Conservation (phyloP, 2,329 filamentous ascomycete species). For the Sarocladium brachiariae region DNA sequence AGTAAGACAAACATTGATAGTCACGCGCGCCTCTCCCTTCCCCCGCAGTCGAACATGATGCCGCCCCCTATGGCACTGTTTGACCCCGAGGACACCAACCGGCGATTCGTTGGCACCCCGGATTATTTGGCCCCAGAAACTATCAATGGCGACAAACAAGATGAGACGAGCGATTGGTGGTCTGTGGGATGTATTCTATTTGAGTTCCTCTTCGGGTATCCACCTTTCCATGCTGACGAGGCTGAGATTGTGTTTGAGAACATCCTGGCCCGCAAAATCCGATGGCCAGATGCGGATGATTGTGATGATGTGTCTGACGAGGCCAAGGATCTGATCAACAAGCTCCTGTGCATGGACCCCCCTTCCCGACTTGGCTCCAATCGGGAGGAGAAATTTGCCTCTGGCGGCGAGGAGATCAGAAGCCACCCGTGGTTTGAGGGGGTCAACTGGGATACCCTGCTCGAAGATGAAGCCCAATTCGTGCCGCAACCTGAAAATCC, state of each 20-base stretch:
- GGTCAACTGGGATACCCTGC: slow-evolving; percentile 80
- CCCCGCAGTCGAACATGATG: slow-evolving; percentile 60
- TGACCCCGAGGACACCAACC: slow-evolving; percentile 86
- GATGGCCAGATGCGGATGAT: slow-evolving; percentile 83
- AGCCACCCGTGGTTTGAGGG: slow-evolving; percentile 82
- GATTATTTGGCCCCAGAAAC: slow-evolving; percentile 97
- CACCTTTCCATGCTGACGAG: slow-evolving; percentile 84
- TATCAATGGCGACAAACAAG: slow-evolving; percentile 88
- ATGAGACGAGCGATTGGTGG: slow-evolving; percentile 99
- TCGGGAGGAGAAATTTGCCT: slow-evolving; percentile 70
- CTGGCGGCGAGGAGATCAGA: slow-evolving; percentile 86
- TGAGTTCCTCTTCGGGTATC: slow-evolving; percentile 88
- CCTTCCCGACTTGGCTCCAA: slow-evolving; percentile 79
- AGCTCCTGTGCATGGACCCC: slow-evolving; percentile 78
- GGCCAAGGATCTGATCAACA: slow-evolving; percentile 91
- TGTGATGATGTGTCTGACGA: slow-evolving; percentile 70
- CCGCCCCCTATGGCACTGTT: slow-evolving; percentile 91
- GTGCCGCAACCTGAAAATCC: slow-evolving; percentile 88
- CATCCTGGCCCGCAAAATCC: slow-evolving; percentile 80
- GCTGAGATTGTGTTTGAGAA: slow-evolving; percentile 96
- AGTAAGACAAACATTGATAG: slow-evolving; percentile 26
- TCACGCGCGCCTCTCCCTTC: slow-evolving; percentile 26
- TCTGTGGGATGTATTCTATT: slow-evolving; percentile 98
- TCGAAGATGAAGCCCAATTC: slow-evolving; percentile 95
- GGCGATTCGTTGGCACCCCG: slow-evolving; percentile 91